Conservation (phyloP, 495 filamentous ascomycete species). For the Elasticomyces elasticus region DNA sequence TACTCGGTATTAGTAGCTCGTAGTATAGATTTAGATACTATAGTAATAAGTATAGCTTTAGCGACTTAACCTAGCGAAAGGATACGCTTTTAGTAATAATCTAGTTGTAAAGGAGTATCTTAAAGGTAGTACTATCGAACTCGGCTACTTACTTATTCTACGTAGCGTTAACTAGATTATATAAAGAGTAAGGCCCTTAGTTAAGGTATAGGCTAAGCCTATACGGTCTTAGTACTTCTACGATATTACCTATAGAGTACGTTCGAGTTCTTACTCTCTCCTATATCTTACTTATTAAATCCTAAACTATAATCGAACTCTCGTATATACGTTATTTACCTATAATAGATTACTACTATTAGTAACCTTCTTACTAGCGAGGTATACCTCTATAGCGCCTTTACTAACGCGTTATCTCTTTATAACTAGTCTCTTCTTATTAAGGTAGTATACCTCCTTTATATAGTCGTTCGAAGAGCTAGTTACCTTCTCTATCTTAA, state of each 20-base stretch:
- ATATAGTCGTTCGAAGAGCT: not conserved
- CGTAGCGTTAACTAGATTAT: not conserved
- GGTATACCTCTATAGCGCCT: not conserved
- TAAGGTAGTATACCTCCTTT: not conserved
- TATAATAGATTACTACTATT: not conserved
- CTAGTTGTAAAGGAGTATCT: slow-evolving; percentile 4
- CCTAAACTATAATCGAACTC: no score
- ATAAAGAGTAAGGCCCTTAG: no score
- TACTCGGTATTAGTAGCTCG: not conserved
- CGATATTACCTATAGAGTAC: no score
- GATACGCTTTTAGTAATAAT: slow-evolving; percentile 5
- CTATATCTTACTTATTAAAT: no score
- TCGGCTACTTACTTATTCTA: not conserved
- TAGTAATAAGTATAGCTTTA: not conserved
- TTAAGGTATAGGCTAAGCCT: no score
- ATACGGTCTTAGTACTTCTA: no score
- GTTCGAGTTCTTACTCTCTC: no score
- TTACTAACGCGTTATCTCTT: not conserved
- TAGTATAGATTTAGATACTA: not conserved
- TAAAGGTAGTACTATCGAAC: not conserved
- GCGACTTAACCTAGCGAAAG: not conserved
- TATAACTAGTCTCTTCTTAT: not conserved
- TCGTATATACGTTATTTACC: no score
- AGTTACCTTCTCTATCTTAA: not conserved
- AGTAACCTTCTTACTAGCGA: not conserved